Percentiles rank a stretch among this genome's conserved stretches.
phyloP scores from a whole-genome alignment of 2,329 filamentous ascomycete species.

The Fusarium chlamydosporum region DNA sequence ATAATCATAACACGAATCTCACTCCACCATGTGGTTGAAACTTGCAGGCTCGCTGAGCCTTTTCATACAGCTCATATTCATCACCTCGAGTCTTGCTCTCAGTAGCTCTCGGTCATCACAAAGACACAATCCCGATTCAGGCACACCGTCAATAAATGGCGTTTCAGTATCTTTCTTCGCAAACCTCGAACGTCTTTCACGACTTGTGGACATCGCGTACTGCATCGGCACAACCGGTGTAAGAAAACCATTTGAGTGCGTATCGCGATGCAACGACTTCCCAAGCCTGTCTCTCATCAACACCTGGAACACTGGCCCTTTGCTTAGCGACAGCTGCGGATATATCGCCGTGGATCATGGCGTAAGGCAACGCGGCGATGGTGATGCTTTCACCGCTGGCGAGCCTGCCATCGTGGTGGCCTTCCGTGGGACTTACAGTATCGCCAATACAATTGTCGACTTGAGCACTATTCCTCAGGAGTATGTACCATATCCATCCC shows the following conservation, averaged over 20 bases:
- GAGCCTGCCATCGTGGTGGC: constrained; percentile 78
- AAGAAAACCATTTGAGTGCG: constrained; percentile 84
- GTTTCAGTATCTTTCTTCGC: constrained; percentile 71
- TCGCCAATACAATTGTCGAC: constrained; percentile 92
- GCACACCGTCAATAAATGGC: constrained; percentile 64
- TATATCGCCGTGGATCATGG: constrained; percentile 90
- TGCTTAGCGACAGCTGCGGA: constrained; percentile 92
- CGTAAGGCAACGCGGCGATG: constrained; percentile 37
- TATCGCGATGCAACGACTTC: constrained; percentile 88
- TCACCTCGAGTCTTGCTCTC: constrained; percentile 28
- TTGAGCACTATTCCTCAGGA: constrained; percentile 89
- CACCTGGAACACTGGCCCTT: constrained; percentile 90
- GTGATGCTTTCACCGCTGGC: constrained; percentile 19
- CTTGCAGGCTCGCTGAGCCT: constrained; percentile 10
- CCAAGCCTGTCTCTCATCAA: constrained; percentile 81
- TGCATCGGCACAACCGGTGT: constrained; percentile 91
- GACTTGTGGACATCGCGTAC: constrained; percentile 93
- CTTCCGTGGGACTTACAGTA: constrained; percentile 94
- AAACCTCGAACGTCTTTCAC: constrained; percentile 87
- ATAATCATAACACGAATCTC: constrained; percentile 3
- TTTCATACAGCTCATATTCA: constrained; percentile 42
- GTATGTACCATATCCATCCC: constrained; percentile 87
- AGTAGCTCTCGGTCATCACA: constrained; percentile 28
- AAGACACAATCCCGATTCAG: not conserved
- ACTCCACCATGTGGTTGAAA: constrained; percentile 30